These are phyloP conservation scores for Stromatinia cepivora DNA, from an alignment of 2,329 filamentous ascomycete genomes.

Conservation along the genomic window DNA sequence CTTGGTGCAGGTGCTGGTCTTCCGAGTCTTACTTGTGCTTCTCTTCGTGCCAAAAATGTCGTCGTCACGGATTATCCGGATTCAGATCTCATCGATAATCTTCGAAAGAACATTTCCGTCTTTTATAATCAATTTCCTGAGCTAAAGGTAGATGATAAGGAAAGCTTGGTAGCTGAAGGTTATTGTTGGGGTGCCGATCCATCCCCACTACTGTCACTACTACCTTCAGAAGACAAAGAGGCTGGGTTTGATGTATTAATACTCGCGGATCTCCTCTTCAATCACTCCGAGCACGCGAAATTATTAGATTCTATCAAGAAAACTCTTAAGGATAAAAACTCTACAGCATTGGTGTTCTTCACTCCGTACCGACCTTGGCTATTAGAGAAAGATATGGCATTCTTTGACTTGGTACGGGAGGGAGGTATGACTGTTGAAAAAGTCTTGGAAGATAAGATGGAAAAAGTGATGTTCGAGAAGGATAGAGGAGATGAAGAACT, in stretches of 20 bases:
- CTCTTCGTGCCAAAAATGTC: conserved; percentile 67
- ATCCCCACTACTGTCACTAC: conserved; percentile 56
- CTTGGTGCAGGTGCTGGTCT: conserved; percentile 86
- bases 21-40: conserved; percentile 74
- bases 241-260: conserved; percentile 76
- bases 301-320: conserved; percentile 70
- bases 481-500: conserved; percentile 83
- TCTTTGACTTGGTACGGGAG: conserved; percentile 75
- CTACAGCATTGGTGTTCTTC: conserved; percentile 79
- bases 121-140: conserved; percentile 21
- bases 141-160: conserved; percentile 25
- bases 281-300: conserved; percentile 82
- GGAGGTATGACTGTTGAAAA: conserved; percentile 76
- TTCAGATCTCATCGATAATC: conserved; percentile 75
- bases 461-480: conserved; percentile 83
- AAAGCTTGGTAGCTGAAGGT: conserved; percentile 60
- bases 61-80: conserved; percentile 92
- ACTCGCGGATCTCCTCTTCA: conserved; percentile 86
- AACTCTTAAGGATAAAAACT: conserved; percentile 54
- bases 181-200: conserved; percentile 80
- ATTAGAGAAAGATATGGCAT: conserved; percentile 77
- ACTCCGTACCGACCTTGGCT: conserved; percentile 93
- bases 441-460: conserved; percentile 78
- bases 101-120: conserved; percentile 69
- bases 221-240: conserved; percentile 42